Percentiles rank a stretch among this genome's conserved stretches.
Evolutionary conservation across 805 yeast species (phyloP).

Genomic region (Pichia ethanolica): DNA sequence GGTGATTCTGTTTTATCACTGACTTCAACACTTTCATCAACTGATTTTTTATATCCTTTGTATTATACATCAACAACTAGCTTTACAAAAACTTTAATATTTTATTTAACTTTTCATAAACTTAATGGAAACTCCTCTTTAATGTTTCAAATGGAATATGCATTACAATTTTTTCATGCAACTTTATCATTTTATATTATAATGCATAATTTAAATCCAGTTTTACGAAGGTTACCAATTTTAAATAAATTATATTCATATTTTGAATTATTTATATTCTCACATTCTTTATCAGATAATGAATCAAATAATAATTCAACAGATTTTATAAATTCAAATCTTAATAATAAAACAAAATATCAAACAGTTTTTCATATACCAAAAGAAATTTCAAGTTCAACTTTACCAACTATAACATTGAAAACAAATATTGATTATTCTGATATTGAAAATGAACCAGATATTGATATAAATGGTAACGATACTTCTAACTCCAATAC

Average conservation of each 20-base stretch:
- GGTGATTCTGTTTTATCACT: slow-evolving; percentile 4
- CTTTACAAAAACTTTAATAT: slow-evolving; percentile 12
- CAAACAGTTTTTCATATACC: slow-evolving; percentile 7
- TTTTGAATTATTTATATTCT: slow-evolving; percentile 1
- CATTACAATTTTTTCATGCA: slow-evolving; percentile 23
- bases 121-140: slow-evolving; percentile 11
- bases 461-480: background rate
- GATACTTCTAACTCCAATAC: no score
- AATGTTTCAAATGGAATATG: slow-evolving; percentile 21
- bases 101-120: slow-evolving; percentile 16
- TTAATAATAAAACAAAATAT: background rate
- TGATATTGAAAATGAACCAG: background rate
- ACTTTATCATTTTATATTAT: slow-evolving; percentile 25
- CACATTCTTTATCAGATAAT: no score
- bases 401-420: slow-evolving; percentile 1
- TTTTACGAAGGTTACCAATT: slow-evolving; percentile 13
- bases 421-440: background rate
- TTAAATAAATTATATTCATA: slow-evolving; percentile 5
- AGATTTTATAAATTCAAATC: background rate
- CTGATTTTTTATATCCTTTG: slow-evolving; percentile 6
- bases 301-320: background rate
- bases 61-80: slow-evolving; percentile 5
- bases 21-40: slow-evolving; percentile 3
- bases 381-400: slow-evolving; percentile 2
- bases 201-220: slow-evolving; percentile 23